Evolutionary conservation across 352 stramenopile genomes (phyloP).

Genomic region (Phytopythium aichiense): DNA sequence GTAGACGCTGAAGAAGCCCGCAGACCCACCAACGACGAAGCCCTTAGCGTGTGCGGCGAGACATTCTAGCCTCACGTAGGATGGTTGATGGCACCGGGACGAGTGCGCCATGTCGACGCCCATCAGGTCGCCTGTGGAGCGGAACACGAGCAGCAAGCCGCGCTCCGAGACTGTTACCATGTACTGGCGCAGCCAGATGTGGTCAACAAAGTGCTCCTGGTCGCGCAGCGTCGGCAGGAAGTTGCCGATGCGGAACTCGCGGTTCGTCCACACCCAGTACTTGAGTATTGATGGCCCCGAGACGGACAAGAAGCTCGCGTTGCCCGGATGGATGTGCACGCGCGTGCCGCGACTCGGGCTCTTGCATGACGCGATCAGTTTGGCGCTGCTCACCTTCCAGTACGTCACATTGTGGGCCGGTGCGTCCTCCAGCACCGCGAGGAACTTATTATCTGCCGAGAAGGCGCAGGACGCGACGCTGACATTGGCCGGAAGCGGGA

Average conservation of each 20-base stretch:
- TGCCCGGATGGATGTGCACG: slow-evolving; percentile 68
- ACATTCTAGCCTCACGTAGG: slow-evolving; percentile 67
- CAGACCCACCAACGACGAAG: slow-evolving; percentile 69
- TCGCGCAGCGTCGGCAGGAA: slow-evolving; percentile 69
- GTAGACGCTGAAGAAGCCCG: slow-evolving; percentile 74
- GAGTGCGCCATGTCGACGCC: slow-evolving; percentile 67
- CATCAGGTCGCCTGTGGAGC: slow-evolving; percentile 37
- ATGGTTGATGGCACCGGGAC: slow-evolving; percentile 59
- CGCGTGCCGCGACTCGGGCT: slow-evolving; percentile 59
- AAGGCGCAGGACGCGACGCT: slow-evolving; percentile 68
- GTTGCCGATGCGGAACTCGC: slow-evolving; percentile 74
- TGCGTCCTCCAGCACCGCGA: slow-evolving; percentile 66
- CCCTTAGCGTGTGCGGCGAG: slow-evolving; percentile 60
- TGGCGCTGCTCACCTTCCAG: slow-evolving; percentile 78
- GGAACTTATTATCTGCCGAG: slow-evolving; percentile 71
- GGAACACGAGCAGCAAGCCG: slow-evolving; percentile 62
- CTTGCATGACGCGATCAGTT: slow-evolving; percentile 64
- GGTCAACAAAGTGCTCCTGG: slow-evolving; percentile 82
- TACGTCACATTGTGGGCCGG: slow-evolving; percentile 70
- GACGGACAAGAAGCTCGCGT: slow-evolving; percentile 69
- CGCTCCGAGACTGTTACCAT: slow-evolving; percentile 72
- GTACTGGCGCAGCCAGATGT: slow-evolving; percentile 69
- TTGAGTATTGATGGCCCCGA: slow-evolving; percentile 75
- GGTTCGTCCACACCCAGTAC: slow-evolving; percentile 75
- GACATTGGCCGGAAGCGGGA: slow-evolving; percentile 44